These are phyloP conservation scores for Fusarium piperis DNA, from an alignment of 2,329 filamentous ascomycete genomes.

Conservation along the genomic window DNA sequence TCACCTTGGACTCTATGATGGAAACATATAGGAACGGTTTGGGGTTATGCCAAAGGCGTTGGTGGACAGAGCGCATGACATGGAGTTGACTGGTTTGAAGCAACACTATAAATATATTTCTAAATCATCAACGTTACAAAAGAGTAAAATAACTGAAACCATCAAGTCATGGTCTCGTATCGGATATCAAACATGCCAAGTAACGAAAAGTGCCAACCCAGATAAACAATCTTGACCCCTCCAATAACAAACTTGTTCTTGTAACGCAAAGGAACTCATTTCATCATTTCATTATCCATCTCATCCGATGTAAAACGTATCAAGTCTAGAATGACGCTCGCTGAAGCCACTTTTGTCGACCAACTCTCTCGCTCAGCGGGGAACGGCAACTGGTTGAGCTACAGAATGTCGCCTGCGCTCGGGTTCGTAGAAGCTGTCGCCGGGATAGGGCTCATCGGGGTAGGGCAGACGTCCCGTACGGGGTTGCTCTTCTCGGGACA, in stretches of 20 bases:
- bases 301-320: background rate
- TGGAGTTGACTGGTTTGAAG: background rate
- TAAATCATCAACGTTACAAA: background rate
- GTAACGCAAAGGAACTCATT: background rate
- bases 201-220: slow-evolving; percentile 7
- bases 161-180: slow-evolving; percentile 3
- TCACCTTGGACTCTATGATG: background rate
- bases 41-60: slow-evolving; percentile 20
- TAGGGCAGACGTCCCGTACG: slow-evolving; percentile 24
- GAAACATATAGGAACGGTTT: slow-evolving; percentile 6
- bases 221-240: background rate
- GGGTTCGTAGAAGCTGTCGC: slow-evolving; percentile 33
- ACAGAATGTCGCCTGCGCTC: slow-evolving; percentile 22
- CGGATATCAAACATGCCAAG: background rate
- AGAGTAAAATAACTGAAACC: background rate
- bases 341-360: background rate
- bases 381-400: slow-evolving; percentile 18
- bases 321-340: background rate
- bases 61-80: slow-evolving; percentile 11
- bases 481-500: slow-evolving; percentile 7
- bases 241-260: background rate
- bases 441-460: slow-evolving; percentile 32
- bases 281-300: background rate
- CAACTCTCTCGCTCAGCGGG: slow-evolving; percentile 19
- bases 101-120: slow-evolving; percentile 9